A percentile compares a stretch with the other conserved stretches of the same genome.
Conservation (phyloP, 352 stramenopile species). For the Globisporangium heterothallicum region DNA sequence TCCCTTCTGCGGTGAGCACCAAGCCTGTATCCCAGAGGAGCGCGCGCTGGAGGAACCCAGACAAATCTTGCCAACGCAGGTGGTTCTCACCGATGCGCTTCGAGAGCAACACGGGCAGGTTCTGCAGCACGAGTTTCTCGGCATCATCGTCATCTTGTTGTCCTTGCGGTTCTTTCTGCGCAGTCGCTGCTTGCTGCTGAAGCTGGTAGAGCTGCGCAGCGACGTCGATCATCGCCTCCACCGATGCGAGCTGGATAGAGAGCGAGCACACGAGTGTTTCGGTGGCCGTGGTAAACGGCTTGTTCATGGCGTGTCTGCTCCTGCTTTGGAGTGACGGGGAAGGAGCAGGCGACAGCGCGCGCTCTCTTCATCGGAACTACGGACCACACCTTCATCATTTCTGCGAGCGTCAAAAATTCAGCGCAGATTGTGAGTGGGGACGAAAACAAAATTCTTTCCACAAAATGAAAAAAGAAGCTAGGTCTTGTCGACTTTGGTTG, state of each 20-base stretch:
- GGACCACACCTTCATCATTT: no score
- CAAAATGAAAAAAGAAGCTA: no score
- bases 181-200: neutral
- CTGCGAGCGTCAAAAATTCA: no score
- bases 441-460: no score
- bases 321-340: no score
- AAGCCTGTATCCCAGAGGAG: slow-evolving; percentile 61
- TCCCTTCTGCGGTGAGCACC: slow-evolving; percentile 2
- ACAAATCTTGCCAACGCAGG: slow-evolving; percentile 23
- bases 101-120: slow-evolving; percentile 41
- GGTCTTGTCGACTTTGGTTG: no score
- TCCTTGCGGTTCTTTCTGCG: no score
- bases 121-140: neutral
- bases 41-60: slow-evolving; percentile 59
- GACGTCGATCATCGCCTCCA: neutral
- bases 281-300: no score
- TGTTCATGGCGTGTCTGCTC: neutral
- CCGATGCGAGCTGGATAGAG: neutral
- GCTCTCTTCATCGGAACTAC: neutral
- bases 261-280: neutral
- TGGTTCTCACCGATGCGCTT: slow-evolving; percentile 19
- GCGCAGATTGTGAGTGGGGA: no score
- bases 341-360: no score
- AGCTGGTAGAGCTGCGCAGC: neutral
- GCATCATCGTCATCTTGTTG: no score